Evolutionary conservation across 441 rosid species (phyloP).

Genomic region (Populus hybrid): DNA sequence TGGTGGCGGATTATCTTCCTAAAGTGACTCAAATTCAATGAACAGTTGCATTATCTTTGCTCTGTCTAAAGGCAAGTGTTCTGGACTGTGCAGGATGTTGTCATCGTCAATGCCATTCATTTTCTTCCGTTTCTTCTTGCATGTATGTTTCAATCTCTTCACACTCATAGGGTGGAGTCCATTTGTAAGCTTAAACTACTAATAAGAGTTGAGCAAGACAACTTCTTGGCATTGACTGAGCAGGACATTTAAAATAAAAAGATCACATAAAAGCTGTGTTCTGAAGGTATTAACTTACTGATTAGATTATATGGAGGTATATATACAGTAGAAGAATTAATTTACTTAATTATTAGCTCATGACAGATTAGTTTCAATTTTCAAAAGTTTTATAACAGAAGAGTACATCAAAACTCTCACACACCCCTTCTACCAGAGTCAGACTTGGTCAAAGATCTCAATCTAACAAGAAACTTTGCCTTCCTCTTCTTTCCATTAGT

Average conservation of each 20-base stretch:
- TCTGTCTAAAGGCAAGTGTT: neutral
- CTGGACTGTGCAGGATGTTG: neutral
- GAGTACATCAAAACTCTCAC: constrained; percentile 2
- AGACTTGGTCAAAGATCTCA: constrained; percentile 46
- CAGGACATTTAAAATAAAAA: neutral
- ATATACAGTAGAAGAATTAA: neutral
- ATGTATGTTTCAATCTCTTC: neutral
- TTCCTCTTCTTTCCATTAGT: constrained; percentile 30
- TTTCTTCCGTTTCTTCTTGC: neutral
- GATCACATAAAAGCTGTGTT: neutral
- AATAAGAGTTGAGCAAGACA: neutral
- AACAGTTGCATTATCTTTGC: neutral
- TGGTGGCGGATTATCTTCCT: neutral
- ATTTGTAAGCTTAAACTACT: neutral
- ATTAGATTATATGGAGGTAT: neutral
- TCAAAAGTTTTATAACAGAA: neutral
- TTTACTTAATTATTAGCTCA: neutral
- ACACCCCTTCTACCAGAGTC: constrained; percentile 36
- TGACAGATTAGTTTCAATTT: no score
- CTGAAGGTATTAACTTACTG: neutral
- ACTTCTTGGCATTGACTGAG: neutral
- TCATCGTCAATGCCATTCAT: neutral
- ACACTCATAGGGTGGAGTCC: neutral
- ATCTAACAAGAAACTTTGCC: constrained; percentile 32
- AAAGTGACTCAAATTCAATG: neutral